These are phyloP conservation scores for Venturiaceae sp. DNA, from an alignment of 2,329 filamentous ascomycete genomes.

Conservation along the genomic window DNA sequence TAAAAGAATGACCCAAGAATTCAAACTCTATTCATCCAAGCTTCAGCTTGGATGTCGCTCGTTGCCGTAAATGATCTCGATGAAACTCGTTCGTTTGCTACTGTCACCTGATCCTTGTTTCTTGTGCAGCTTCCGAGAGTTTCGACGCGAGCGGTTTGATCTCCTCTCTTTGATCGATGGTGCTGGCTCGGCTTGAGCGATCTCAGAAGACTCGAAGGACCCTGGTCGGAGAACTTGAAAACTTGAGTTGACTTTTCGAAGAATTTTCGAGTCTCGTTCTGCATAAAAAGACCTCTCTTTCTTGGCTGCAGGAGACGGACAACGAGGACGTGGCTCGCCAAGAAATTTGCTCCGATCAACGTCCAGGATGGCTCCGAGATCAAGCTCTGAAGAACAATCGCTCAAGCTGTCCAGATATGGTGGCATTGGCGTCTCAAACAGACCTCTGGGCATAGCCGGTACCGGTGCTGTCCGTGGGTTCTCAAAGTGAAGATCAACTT, in stretches of 20 bases:
- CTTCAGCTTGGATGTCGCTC: constrained; percentile 1
- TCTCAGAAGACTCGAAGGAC: background rate
- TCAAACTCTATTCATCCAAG: constrained; percentile 1
- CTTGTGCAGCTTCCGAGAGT: constrained; percentile 3
- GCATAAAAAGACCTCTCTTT: constrained; percentile 3
- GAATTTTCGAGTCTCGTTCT: constrained; percentile 20
- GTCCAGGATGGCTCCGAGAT: background rate
- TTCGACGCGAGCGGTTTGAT: background rate
- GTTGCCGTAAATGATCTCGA: constrained; percentile 6
- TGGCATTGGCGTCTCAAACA: background rate
- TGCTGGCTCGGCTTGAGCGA: background rate
- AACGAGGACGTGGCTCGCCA: background rate
- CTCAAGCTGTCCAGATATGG: background rate
- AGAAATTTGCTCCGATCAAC: background rate
- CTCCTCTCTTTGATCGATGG: background rate
- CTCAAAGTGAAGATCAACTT: background rate
- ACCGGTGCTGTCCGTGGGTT: background rate
- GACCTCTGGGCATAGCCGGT: background rate
- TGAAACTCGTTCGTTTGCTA: constrained; percentile 3
- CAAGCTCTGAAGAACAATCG: background rate
- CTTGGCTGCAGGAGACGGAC: background rate
- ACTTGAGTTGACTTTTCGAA: constrained; percentile 31
- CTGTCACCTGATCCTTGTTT: background rate
- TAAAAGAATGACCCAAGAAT: constrained; percentile 3
- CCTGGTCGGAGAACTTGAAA: constrained; percentile 30